phyloP scores from a whole-genome alignment of 1,139 yeast species.

The Scheffersomyces parashehatae region DNA sequence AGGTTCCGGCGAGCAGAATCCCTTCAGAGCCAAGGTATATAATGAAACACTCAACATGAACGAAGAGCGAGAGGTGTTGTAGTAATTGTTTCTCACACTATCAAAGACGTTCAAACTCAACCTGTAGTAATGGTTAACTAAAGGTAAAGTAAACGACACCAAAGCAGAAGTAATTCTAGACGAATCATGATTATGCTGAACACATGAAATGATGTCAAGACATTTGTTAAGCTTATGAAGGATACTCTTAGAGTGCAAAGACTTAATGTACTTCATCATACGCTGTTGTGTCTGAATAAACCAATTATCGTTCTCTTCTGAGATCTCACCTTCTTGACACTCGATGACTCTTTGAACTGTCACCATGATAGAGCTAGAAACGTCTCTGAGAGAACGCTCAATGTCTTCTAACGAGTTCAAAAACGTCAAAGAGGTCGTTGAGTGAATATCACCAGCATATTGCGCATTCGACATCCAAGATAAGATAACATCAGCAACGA shows the following conservation, averaged over 20 bases:
- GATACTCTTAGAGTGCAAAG: conserved; percentile 36
- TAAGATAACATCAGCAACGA: conserved; percentile 47
- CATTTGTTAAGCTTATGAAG: conserved; percentile 19
- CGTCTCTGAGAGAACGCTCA: conserved; percentile 49
- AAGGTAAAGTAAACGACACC: conserved; percentile 55
- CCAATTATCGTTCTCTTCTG: conserved; percentile 68
- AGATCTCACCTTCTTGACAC: conserved; percentile 29
- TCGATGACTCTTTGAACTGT: conserved; percentile 61
- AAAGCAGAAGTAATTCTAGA: conserved; percentile 45
- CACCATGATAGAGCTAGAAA: conserved; percentile 64
- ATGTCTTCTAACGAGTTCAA: conserved; percentile 34
- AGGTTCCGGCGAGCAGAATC: conserved; percentile 91
- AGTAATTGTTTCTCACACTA: conserved; percentile 48
- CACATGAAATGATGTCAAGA: conserved; percentile 16
- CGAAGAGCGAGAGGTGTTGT: conserved; percentile 59
- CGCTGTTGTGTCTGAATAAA: conserved; percentile 50
- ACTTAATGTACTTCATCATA: conserved; percentile 35
- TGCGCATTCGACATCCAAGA: conserved; percentile 28
- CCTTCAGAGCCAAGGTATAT: conserved; percentile 68
- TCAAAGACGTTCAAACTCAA: conserved; percentile 41
- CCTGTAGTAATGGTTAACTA: conserved; percentile 54
- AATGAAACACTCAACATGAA: conserved; percentile 59
- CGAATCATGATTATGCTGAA: conserved; percentile 37
- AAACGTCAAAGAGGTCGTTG: conserved; percentile 23
- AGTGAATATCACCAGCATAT: conserved; percentile 13